Evolutionary conservation across 1,284 basidiomycete species (phyloP), one percentile per base, ranked within the genome.

Genomic region (Cutaneotrichosporon cutaneum): DNA sequence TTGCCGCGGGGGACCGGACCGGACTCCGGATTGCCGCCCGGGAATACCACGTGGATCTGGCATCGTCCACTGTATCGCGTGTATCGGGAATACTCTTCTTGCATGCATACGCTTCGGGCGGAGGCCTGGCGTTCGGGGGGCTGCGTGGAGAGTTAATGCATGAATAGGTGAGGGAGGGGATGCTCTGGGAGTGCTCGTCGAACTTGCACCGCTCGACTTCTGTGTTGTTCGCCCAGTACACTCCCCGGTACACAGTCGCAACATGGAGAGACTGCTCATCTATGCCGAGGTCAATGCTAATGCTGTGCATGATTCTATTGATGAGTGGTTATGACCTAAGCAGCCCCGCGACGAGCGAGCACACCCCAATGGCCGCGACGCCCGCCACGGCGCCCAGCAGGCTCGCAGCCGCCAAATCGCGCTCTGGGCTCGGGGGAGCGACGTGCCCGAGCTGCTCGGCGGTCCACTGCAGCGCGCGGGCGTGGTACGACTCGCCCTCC

Each of bases 361-460:
- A 9, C 24, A 62, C 24, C 2, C 60, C 58, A 3, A 66, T 32
- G 5, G 48, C 54, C 22, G 55, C 33, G 3, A 55, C 64, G 0
- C 64, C 64, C 1, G 39, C 59, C 16, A 61, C 61, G 1, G 65
- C 67, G 13, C 71, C 71, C 9, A 61, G 55, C 4, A 67, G 18
- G 4, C 65, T 59, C 1, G 67, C 70, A 0, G 67, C 48, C 4
- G 61, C 68, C 42, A 73, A 57, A 48, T 73, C 70, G 18, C 72
- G 68, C 39, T 73, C 68, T 13, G 59, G 55, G 10, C 69, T 69
- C 3, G 72, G 69, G 22, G 68, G 54, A 1, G 67, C 54, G 21
- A 73, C 32, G n/a, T 61, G 50, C 8, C 63, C 59, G 24, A 73
- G 61, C 33, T 67, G 68, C 4, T 55, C 44, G 4, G 67, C 56